Percentiles rank a stretch among this genome's conserved stretches.
Evolutionary conservation across 1,284 basidiomycete genomes (phyloP).

Genomic region (Cystobasidium slooffiae): DNA sequence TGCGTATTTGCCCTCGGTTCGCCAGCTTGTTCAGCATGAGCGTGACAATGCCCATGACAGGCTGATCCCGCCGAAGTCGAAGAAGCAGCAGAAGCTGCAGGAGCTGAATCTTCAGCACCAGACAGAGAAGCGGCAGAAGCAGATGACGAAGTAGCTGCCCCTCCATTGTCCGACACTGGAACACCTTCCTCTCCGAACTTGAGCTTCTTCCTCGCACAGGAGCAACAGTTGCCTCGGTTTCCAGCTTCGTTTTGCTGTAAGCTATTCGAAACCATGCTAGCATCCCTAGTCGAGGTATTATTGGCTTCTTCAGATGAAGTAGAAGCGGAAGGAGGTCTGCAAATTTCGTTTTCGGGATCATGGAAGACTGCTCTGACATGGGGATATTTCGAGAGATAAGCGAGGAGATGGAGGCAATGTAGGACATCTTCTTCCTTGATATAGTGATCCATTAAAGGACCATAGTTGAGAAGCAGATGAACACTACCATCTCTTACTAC

Average conservation of each 20-base stretch:
- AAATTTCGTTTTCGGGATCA: constrained; percentile 46
- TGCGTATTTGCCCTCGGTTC: background rate
- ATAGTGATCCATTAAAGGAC: constrained; percentile 31
- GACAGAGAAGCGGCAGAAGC: background rate
- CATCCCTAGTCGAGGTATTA: background rate
- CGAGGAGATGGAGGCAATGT: constrained; percentile 85
- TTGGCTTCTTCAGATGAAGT: background rate
- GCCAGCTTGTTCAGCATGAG: constrained; percentile 5
- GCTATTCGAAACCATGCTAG: background rate
- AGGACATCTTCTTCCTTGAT: constrained; percentile 96
- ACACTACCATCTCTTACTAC: background rate
- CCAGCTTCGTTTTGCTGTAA: background rate
- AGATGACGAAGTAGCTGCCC: constrained; percentile 20
- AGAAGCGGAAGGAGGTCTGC: constrained; percentile 16
- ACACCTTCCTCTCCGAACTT: constrained; percentile 15
- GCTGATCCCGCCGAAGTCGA: background rate
- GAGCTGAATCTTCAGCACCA: constrained; percentile 3
- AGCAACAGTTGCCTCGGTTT: constrained; percentile 13
- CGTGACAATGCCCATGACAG: constrained; percentile 11
- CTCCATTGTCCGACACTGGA: background rate
- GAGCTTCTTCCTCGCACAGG: constrained; percentile 36
- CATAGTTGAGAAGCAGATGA: constrained; percentile 17
- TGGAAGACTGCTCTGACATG: constrained; percentile 98
- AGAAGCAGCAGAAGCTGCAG: background rate
- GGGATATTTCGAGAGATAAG: constrained; percentile 96